phyloP scores from a whole-genome alignment of 208 protist species.

The Trypanosoma caninum region DNA sequence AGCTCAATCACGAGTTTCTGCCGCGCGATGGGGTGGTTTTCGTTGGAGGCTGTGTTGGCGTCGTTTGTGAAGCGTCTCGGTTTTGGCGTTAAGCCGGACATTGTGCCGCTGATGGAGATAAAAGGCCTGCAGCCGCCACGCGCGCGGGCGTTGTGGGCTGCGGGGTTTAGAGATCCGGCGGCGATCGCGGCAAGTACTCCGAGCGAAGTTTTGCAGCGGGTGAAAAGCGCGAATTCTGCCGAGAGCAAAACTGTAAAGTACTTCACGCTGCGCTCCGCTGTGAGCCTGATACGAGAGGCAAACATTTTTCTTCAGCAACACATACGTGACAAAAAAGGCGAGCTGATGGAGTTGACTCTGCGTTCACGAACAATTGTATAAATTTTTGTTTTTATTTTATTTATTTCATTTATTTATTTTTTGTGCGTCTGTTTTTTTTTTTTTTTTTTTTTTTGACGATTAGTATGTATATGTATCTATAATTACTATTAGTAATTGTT shows the following conservation, averaged over 20 bases:
- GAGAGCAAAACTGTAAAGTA: constrained; percentile 67
- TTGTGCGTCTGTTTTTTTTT: neutral
- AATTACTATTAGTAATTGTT: too few species aligned
- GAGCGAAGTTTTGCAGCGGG: constrained; percentile 54
- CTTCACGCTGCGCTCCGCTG: constrained; percentile 64
- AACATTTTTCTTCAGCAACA: constrained; percentile 50
- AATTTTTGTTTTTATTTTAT: neutral
- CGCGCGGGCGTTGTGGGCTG: constrained; percentile 79
- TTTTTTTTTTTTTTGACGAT: neutral
- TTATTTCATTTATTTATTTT: neutral
- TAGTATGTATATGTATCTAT: neutral
- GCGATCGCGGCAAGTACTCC: constrained; percentile 51
- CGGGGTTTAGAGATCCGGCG: constrained; percentile 58
- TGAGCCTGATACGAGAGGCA: constrained; percentile 55
- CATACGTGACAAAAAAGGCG: constrained; percentile 68
- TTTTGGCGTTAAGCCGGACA: constrained; percentile 87
- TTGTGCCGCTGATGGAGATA: constrained; percentile 91
- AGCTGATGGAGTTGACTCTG: constrained; percentile 57
- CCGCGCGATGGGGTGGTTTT: constrained; percentile 87
- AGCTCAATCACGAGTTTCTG: constrained; percentile 88
- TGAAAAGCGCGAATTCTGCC: constrained; percentile 48
- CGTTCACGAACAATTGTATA: neutral
- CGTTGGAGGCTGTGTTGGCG: constrained; percentile 80
- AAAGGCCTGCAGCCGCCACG: constrained; percentile 61
- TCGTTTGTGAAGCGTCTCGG: constrained; percentile 85